Evolutionary conservation across 345 rosid genomes (phyloP).

Genomic region (Arabis alpina): DNA sequence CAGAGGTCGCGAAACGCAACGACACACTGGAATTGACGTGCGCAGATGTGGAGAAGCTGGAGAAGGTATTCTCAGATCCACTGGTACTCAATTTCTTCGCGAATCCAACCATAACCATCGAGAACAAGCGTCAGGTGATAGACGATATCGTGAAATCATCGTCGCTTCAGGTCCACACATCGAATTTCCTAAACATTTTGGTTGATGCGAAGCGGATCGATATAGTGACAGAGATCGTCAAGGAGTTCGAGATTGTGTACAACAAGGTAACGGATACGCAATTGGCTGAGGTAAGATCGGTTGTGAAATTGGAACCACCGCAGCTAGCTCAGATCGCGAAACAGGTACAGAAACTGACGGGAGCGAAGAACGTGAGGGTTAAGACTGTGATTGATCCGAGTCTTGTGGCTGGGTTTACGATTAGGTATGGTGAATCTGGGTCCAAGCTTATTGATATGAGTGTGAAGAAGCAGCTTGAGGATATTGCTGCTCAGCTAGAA

Average conservation of each 20-base stretch:
- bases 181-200: constrained; percentile 72
- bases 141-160: constrained; percentile 61
- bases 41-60: constrained; percentile 78
- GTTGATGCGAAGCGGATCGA: constrained; percentile 69
- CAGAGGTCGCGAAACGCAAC: constrained; percentile 71
- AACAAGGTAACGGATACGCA: constrained; percentile 73
- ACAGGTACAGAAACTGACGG: constrained; percentile 90
- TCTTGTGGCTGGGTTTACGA: constrained; percentile 90
- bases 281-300: constrained; percentile 80
- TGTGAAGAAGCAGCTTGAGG: constrained; percentile 92
- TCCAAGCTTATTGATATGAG: constrained; percentile 94
- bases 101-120: constrained; percentile 57
- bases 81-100: constrained; percentile 56
- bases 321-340: constrained; percentile 88
- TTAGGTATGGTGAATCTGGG: constrained; percentile 73
- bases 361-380: constrained; percentile 83
- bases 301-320: constrained; percentile 74
- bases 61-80: constrained; percentile 65
- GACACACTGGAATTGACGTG: constrained; percentile 64
- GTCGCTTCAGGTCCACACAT: constrained; percentile 58
- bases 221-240: constrained; percentile 63
- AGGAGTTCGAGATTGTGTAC: constrained; percentile 75
- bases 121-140: constrained; percentile 59
- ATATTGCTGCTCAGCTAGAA: constrained; percentile 80
- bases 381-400: constrained; percentile 77